Evolutionary conservation across 768 basidiomycete species (phyloP).

Genomic region (Naganishia friedmannii): DNA sequence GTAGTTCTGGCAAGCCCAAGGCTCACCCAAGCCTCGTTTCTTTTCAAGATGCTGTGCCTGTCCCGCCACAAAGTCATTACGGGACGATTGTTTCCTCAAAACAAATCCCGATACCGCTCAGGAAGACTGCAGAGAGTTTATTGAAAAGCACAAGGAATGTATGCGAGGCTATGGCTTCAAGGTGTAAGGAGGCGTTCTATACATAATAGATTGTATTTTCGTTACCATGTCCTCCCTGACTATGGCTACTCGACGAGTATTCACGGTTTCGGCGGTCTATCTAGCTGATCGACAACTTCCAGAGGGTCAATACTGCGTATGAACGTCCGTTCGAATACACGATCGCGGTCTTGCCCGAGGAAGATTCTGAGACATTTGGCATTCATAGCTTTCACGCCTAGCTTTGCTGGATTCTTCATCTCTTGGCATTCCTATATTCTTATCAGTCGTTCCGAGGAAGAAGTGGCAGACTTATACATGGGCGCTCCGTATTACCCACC

Average conservation of each 20-base stretch:
- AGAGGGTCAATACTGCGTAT: not conserved
- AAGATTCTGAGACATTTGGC: slow-evolving; percentile 1
- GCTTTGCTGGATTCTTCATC: no score
- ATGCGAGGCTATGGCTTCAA: slow-evolving; percentile 91
- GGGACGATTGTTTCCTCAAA: slow-evolving; percentile 90
- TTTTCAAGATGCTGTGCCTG: slow-evolving; percentile 29
- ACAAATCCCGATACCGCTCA: slow-evolving; percentile 61
- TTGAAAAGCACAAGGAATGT: slow-evolving; percentile 79
- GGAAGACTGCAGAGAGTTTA: slow-evolving; percentile 74
- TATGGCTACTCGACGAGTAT: no score
- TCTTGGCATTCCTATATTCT: no score
- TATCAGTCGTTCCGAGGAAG: no score
- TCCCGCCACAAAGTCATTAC: slow-evolving; percentile 39
- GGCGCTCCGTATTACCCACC: not conserved
- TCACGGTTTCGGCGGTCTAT: no score
- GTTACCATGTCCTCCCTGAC: no score
- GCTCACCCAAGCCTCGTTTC: not conserved
- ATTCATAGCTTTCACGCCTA: not conserved
- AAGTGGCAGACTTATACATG: no score
- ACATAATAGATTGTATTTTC: not conserved
- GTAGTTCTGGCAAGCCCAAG: not conserved
- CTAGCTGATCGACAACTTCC: not conserved
- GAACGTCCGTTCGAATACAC: not conserved
- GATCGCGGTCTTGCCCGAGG: slow-evolving; percentile 1
- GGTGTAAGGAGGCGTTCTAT: slow-evolving; percentile 43